Percentiles rank a stretch among this genome's conserved stretches.
Evolutionary conservation across 2,329 filamentous ascomycete genomes (phyloP).

Genomic region (Volutella citrinella): DNA sequence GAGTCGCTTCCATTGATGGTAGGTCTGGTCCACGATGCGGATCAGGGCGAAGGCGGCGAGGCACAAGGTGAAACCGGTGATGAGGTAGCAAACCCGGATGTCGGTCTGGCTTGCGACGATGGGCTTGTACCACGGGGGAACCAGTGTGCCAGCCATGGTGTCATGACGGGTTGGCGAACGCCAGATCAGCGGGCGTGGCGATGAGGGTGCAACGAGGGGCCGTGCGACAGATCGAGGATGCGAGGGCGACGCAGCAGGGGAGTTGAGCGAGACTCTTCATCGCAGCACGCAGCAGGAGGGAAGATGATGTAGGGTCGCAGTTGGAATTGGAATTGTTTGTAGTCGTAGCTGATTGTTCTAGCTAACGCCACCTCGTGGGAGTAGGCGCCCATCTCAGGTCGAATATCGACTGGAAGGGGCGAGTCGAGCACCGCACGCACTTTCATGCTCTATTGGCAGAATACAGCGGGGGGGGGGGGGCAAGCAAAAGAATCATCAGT

Average conservation of each 20-base stretch:
- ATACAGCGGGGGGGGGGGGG: too few relatives aligned
- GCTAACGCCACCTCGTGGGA: too few relatives aligned
- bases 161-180: conserved; percentile 12
- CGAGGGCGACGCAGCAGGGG: not conserved
- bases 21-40: conserved; percentile 34
- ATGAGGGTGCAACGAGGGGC: not conserved
- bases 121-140: conserved; percentile 23
- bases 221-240: not conserved
- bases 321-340: not conserved
- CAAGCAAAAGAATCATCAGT: too few relatives aligned
- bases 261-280: too few relatives aligned
- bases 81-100: conserved; percentile 32
- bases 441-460: too few relatives aligned
- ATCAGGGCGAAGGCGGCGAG: conserved; percentile 32
- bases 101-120: conserved; percentile 24
- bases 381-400: too few relatives aligned
- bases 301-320: not conserved
- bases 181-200: not conserved
- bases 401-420: too few relatives aligned
- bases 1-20: conserved; percentile 28
- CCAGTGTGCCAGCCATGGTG: conserved; percentile 20
- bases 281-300: not conserved
- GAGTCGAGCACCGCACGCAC: too few relatives aligned
- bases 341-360: too few relatives aligned
- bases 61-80: conserved; percentile 36